Evolutionary conservation across 2,329 filamentous ascomycete species (phyloP).

Genomic region (Hyphodiscus sp.): DNA sequence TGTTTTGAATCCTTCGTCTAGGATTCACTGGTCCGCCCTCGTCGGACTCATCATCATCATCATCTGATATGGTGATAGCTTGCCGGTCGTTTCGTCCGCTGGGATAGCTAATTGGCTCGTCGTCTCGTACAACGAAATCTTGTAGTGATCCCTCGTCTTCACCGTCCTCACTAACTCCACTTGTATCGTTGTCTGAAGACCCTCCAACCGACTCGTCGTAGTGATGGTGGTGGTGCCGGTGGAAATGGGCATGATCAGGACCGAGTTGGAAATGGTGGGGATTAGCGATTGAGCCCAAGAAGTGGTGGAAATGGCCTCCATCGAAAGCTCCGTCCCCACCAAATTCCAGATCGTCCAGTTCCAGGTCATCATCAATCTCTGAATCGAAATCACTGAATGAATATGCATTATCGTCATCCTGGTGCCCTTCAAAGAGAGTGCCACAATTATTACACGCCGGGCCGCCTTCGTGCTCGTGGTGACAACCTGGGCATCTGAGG

Average conservation of each 20-base stretch:
- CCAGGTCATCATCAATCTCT: constrained; percentile 26
- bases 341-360: constrained; percentile 12
- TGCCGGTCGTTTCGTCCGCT: neutral
- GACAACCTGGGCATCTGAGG: constrained; percentile 54
- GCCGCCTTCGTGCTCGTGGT: constrained; percentile 57
- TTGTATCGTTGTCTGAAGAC: constrained; percentile 1
- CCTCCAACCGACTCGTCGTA: neutral
- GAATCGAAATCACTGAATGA: constrained; percentile 37
- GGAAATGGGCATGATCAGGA: neutral
- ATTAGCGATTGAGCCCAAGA: neutral
- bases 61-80: constrained; percentile 23
- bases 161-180: constrained; percentile 5
- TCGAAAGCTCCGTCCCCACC: constrained; percentile 8
- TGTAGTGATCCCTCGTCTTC: constrained; percentile 23
- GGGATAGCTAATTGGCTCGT: constrained; percentile 12
- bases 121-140: constrained; percentile 27
- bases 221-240: constrained; percentile 6
- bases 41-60: constrained; percentile 28
- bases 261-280: neutral
- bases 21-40: constrained; percentile 26
- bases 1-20: constrained; percentile 15
- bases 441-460: constrained; percentile 47
- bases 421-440: constrained; percentile 40
- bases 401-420: constrained; percentile 39
- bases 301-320: neutral